Base-by-base conservation (phyloP, 768 basidiomycete species). In the Leucogyrophana mollusca region DNA sequence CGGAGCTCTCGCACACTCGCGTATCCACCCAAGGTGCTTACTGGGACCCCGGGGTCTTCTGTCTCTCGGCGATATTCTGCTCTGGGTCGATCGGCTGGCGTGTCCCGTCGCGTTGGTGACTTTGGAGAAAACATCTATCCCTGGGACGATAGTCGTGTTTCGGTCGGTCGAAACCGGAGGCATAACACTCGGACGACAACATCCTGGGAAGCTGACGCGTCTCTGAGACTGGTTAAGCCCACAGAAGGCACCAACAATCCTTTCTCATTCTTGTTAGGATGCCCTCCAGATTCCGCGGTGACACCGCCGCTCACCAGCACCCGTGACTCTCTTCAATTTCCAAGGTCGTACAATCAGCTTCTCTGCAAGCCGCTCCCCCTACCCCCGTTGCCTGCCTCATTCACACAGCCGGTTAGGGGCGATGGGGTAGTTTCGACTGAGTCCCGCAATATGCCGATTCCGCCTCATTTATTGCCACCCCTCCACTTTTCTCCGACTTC, bases 281-380 rank as follows among this genome's bases (percentile, higher is more conserved):
- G 43, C 20, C 63, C 63, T 0, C 62, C 57, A 23, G 16, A 45
- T n/a, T 43, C 47, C 14, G 3, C 40, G 43, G 9, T 34, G 10
- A 16, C n/a, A 1, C 62, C 65, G 9, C 62, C 63, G 20, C 48
- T 62, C 9, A 52, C 45, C 45, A 52, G 54, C 2, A 32, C 54
- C 4, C 50, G 63, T 16, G 65, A 67, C 40, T 67, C 63, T 22
- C 34, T 67, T n/a, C 65, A 63, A 47, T 33, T 65, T 4, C 52
- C 57, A 1, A 55, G 44, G 34, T 51, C 42, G 2, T 46, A 57
- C 3, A 43, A 49, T 25, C 56, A 39, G 39, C 34, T 21, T 21
- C 2, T 35, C 24, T 51, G 62, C 35, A 53, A 33, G 24, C 53
- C 65, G 17, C 30, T 42, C 0, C 54, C 56, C 21, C 53, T 62